phyloP scores from a whole-genome alignment of 2,329 filamentous ascomycete species.

The Tolypocladium tundrense region DNA sequence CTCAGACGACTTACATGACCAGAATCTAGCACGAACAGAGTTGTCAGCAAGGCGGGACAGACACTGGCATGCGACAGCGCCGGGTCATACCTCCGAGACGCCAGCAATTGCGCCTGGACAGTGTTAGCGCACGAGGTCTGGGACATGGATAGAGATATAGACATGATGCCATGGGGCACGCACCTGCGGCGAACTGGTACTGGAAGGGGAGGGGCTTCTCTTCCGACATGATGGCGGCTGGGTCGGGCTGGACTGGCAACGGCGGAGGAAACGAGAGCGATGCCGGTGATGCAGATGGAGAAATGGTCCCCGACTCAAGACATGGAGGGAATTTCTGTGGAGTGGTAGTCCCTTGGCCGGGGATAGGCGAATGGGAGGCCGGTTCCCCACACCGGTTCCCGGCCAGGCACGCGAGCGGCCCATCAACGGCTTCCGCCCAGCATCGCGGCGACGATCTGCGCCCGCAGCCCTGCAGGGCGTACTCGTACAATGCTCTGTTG shows the following conservation, averaged over 20 bases:
- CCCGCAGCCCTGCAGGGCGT: no score
- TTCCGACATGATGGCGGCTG: constrained; percentile 44
- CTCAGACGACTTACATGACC: constrained; percentile 54
- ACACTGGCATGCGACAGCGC: not conserved
- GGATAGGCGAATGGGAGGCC: not conserved
- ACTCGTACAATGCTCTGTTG: no score
- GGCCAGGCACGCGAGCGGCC: not conserved
- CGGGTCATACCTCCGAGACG: constrained; percentile 71
- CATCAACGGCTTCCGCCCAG: not conserved
- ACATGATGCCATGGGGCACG: constrained; percentile 18
- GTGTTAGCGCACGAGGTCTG: constrained; percentile 5
- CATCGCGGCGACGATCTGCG: not conserved
- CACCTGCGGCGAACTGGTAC: constrained; percentile 92
- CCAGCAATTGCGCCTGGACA: constrained; percentile 75
- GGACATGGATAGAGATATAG: not conserved
- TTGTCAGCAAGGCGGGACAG: not conserved
- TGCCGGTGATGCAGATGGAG: not conserved
- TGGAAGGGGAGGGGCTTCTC: constrained; percentile 76
- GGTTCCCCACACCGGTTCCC: not conserved
- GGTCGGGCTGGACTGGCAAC: constrained; percentile 8
- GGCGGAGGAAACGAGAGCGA: not conserved
- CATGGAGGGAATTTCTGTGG: not conserved
- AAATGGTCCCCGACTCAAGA: not conserved
- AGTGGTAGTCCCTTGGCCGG: not conserved
- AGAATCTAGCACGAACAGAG: constrained; percentile 55